Percentiles rank a stretch among this genome's conserved stretches.
phyloP scores from a whole-genome alignment of 257 asterid species.

The Solanum neorickii region DNA sequence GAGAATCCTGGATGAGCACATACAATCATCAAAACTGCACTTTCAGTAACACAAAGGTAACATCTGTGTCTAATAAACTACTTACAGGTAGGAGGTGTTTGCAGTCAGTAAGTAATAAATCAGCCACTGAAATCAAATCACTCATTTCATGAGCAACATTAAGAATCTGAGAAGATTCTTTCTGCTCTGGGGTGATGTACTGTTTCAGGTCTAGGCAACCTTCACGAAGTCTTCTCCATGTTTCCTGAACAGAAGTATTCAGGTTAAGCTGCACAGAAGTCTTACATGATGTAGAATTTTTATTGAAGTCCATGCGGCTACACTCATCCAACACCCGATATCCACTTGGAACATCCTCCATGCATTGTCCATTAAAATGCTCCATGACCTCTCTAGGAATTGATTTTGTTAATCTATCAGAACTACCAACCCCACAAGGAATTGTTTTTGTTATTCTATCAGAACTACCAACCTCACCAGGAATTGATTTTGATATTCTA shows the following conservation, averaged over 20 bases:
- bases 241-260: conserved; percentile 41
- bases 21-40: conserved; percentile 6
- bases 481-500: conserved; percentile 8
- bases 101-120: conserved; percentile 53
- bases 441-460: conserved; percentile 12
- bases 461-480: conserved; percentile 39
- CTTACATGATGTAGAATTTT: conserved; percentile 17
- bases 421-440: conserved; percentile 36
- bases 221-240: conserved; percentile 59
- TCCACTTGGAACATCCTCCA: conserved; percentile 29
- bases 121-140: conserved; percentile 68
- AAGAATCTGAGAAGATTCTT: conserved; percentile 32
- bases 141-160: conserved; percentile 36
- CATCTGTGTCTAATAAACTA: not conserved
- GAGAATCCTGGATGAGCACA: conserved; percentile 46
- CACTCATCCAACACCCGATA: conserved; percentile 71
- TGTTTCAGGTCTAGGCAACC: conserved; percentile 25
- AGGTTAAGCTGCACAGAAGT: conserved; percentile 12
- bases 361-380: conserved; percentile 40
- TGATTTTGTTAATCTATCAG: conserved; percentile 13
- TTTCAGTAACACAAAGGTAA: not conserved
- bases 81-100: conserved; percentile 42
- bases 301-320: conserved; percentile 51
- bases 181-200: conserved; percentile 60
- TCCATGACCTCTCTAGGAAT: conserved; percentile 31